Percentiles rank a stretch among this genome's conserved stretches.
These are phyloP conservation scores for Gnomoniopsis smithogilvyi DNA, from an alignment of 2,329 filamentous ascomycete species.

Conservation along the genomic window DNA sequence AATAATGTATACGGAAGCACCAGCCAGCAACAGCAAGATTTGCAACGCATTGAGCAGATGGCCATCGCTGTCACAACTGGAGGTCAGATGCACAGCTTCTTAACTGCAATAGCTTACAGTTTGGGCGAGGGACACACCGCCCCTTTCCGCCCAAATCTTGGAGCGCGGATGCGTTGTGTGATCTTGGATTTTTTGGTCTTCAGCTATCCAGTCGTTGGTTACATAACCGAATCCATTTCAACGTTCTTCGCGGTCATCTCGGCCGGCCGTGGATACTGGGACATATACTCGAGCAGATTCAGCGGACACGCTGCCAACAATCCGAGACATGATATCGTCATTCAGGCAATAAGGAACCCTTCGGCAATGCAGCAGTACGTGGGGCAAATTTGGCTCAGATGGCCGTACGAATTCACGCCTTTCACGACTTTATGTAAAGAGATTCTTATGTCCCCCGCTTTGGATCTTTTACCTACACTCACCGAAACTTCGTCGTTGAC, in stretches of 20 bases:
- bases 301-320: constrained; percentile 34
- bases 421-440: constrained; percentile 71
- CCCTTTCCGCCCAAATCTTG: constrained; percentile 52
- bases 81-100: constrained; percentile 51
- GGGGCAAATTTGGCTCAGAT: constrained; percentile 68
- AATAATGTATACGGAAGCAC: constrained; percentile 33
- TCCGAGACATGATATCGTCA: constrained; percentile 31
- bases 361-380: constrained; percentile 59
- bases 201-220: constrained; percentile 65
- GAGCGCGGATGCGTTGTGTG: constrained; percentile 59
- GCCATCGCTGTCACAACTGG: constrained; percentile 46
- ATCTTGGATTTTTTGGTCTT: constrained; percentile 70
- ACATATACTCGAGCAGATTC: constrained; percentile 32
- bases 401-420: constrained; percentile 80
- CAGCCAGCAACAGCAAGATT: constrained; percentile 45
- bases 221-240: constrained; percentile 67
- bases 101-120: constrained; percentile 46
- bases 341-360: constrained; percentile 49
- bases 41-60: constrained; percentile 48
- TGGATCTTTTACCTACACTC: constrained; percentile 48
- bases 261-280: constrained; percentile 52
- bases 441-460: constrained; percentile 49
- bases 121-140: constrained; percentile 43
- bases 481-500: constrained; percentile 72
- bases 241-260: constrained; percentile 64